Evolutionary conservation across 176 grass and related monocot species (phyloP), one percentile per base, ranked within the genome.

Genomic region (Eragrostis nindensis): DNA sequence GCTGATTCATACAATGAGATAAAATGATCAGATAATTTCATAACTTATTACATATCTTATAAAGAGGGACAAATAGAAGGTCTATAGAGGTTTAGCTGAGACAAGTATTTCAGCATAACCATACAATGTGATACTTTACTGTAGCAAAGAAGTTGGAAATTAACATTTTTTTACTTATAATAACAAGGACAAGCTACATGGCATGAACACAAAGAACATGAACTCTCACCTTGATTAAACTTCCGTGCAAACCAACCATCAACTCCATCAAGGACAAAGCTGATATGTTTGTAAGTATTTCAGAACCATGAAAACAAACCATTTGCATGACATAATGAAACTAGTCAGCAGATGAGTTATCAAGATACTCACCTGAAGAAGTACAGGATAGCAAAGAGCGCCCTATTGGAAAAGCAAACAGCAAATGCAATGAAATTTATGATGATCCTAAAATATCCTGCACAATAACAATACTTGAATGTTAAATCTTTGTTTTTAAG

Each of bases 361-460:
- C n/a, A 67, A 68, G 32, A 60, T 2, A 78, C 49, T 74, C 46
- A 87, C 92, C 95, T 98, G 75, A 91, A 82, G 71, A 98, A 92
- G 81, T 98, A 98, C 30, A 98, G 79, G 50, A 98, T 76, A 44
- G 95, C 88, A 89, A 95, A 98, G 53, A 98, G 82, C 50, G 50
- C 65, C 80, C 86, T 95, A 44, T 98, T 74, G 18, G 86, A 86
- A 81, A 84, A 86, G 75, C 90, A 98, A 72, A 91, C 57, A 56
- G 78, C 86, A 91, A 98, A 95, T 80, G 92, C 95, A 72, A 92
- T 71, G 76, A 82, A 92, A 75, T 98, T 98, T 75, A 98, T 84
- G 52, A 98, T 89, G 81, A 98, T 81, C 79, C 95, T 95, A 59
- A 98, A 80, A 81, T 98, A 98, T 49, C 90, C 95, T 95, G 78